Evolutionary conservation across 2,329 filamentous ascomycete species (phyloP).

Genomic region (Fusarium sarcochroum): DNA sequence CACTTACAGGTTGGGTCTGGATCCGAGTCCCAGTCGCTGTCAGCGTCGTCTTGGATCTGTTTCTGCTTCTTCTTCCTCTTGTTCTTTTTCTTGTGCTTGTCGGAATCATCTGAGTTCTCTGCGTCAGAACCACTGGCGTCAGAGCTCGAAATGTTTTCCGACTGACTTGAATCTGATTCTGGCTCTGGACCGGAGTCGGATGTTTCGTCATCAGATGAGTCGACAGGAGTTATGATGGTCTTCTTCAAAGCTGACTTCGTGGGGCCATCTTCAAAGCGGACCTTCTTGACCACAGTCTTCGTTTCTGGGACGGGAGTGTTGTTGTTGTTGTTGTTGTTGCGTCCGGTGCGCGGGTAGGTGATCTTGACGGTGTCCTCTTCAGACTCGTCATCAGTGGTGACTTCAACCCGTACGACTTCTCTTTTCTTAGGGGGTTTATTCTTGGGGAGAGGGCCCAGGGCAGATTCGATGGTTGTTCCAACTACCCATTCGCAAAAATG

Average conservation of each 20-base stretch:
- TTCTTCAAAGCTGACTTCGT: conserved; percentile 47
- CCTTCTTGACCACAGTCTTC: conserved; percentile 55
- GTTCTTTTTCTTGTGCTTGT: conserved; percentile 24
- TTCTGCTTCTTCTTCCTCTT: conserved; percentile 39
- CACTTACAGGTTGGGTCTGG: conserved; percentile 53
- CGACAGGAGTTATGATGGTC: conserved; percentile 30
- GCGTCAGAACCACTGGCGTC: conserved; percentile 36
- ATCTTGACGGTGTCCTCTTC: conserved; percentile 63
- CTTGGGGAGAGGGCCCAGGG: conserved; percentile 48
- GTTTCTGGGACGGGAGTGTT: conserved; percentile 4
- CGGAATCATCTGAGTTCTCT: conserved; percentile 32
- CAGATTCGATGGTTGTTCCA: conserved; percentile 54
- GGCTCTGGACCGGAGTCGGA: conserved; percentile 40
- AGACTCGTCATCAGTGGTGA: conserved; percentile 67
- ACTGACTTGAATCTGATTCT: conserved; percentile 44
- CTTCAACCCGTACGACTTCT: conserved; percentile 57
- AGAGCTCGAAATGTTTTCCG: conserved; percentile 31
- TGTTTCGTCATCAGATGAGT: conserved; percentile 41
- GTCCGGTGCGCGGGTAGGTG: conserved; percentile 61
- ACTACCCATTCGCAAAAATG: conserved; percentile 60
- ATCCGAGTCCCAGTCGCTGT: conserved; percentile 52
- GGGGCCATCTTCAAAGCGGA: conserved; percentile 57
- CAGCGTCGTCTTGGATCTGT: conserved; percentile 29
- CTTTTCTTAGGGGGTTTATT: conserved; percentile 47
- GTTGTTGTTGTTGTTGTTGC: neutral